phyloP scores from a whole-genome alignment of 352 stramenopile genomes.

The Aphanomyces astaci region DNA sequence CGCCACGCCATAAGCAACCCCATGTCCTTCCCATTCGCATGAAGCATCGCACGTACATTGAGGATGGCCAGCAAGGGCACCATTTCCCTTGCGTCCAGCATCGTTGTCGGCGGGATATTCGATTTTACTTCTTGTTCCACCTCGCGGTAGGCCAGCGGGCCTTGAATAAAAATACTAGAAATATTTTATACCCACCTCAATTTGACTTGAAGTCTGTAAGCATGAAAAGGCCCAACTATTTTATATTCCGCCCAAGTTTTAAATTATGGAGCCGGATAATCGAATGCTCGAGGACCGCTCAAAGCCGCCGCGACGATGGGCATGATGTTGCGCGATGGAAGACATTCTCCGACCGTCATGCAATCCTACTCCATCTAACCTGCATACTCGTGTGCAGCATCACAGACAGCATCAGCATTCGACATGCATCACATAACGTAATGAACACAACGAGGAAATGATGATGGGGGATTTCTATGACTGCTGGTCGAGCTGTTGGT shows the following conservation, averaged over 20 bases:
- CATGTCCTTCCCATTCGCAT: conserved; percentile 1
- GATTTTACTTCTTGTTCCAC: conserved; percentile 1
- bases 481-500: background rate
- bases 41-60: conserved; percentile 44
- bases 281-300: background rate
- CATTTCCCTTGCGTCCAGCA: conserved; percentile 78
- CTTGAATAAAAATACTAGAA: background rate
- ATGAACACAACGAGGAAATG: too few species aligned
- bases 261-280: background rate
- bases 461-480: background rate
- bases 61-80: conserved; percentile 70
- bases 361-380: too few species aligned
- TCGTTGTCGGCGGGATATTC: conserved; percentile 25
- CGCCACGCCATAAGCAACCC: background rate
- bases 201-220: background rate
- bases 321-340: background rate
- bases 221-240: background rate
- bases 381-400: too few species aligned
- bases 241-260: background rate
- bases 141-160: background rate
- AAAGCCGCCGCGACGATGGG: background rate
- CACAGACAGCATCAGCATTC: too few species aligned
- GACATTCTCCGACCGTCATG: too few species aligned
- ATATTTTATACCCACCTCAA: background rate
- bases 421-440: too few species aligned